Evolutionary conservation across 352 stramenopile species (phyloP), one percentile per base, ranked within the genome.

Genomic region (Blastocystis sp.): DNA sequence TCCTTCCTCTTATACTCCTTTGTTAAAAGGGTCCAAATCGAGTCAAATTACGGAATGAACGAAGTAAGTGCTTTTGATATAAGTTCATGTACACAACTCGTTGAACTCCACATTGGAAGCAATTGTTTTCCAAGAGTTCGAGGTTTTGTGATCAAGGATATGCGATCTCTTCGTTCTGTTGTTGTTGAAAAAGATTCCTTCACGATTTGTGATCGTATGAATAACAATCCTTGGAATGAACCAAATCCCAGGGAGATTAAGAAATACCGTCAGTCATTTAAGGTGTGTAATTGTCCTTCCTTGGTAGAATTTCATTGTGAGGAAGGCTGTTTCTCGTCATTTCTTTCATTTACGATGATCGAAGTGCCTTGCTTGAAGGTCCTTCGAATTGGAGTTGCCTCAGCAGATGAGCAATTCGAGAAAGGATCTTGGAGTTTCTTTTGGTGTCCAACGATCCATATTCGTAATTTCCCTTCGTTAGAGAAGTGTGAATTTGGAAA

Each of bases 81-180:
- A 33, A 44, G 17, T 15, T 27, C 35, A 56, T 44, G 17, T 44
- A 33, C 19, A 33, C 22, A 19, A 27, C 24, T 84, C 24, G 48
- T 54, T 15, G 33, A 40, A 11, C 53, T 84, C 1, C 27, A 24
- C n/a, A 84, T 84, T n/a, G 73, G 73, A 56, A 53, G 53, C 7
- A n/a, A 37, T 30, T 84, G 73, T 24, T 84, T 84, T 69, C 27
- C 53, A 30, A 22, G 1, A 19, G 22, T 44, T 24, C 5, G 27
- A 17, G 17, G 64, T 27, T 44, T 76, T 44, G 22, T 48, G 44
- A 15, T 76, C n/a, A 37, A n/a, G 15, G 17, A 27, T n/a, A 9
- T 76, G n/a, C 64, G 30, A 56, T 44, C 3, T 44, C 64, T 76
- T 53, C 64, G 64, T 13, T 33, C 13, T 76, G 64, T 76, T 44